A percentile compares a stretch with the other conserved stretches of the same genome.
These are phyloP conservation scores for Crithidia bombi DNA, from an alignment of 208 protist genomes.

Conservation along the genomic window DNA sequence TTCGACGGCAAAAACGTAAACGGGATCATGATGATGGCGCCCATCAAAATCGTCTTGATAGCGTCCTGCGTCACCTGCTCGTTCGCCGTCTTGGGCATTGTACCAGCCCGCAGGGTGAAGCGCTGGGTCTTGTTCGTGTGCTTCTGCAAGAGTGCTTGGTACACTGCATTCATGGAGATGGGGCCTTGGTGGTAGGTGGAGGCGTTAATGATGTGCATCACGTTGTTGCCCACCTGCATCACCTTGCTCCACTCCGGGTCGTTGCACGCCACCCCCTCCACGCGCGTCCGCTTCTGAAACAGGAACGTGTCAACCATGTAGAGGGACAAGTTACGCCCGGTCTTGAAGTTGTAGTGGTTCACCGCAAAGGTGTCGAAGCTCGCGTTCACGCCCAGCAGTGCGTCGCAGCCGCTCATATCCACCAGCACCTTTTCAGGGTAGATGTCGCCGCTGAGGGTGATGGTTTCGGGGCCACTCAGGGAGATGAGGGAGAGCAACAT, in stretches of 20 bases:
- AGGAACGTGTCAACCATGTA: slow-evolving; percentile 39
- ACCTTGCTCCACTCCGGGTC: slow-evolving; percentile 29
- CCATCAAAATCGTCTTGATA: slow-evolving; percentile 31
- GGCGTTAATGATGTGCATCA: slow-evolving; percentile 38
- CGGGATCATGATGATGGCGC: slow-evolving; percentile 61
- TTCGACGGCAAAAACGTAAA: slow-evolving; percentile 74
- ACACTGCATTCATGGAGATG: slow-evolving; percentile 32
- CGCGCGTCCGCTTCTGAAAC: slow-evolving; percentile 14
- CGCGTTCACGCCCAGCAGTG: slow-evolving; percentile 14
- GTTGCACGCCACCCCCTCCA: slow-evolving; percentile 31
- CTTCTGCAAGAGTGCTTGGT: slow-evolving; percentile 28
- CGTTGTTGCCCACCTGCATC: background rate
- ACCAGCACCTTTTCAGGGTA: slow-evolving; percentile 25
- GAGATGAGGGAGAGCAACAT: slow-evolving; percentile 60
- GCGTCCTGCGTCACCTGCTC: slow-evolving; percentile 32
- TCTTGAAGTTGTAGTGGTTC: slow-evolving; percentile 13
- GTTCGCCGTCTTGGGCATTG: slow-evolving; percentile 28
- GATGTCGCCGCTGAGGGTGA: slow-evolving; percentile 30
- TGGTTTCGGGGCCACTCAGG: slow-evolving; percentile 4
- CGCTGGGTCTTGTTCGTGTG: slow-evolving; percentile 1
- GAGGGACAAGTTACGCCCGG: slow-evolving; percentile 22
- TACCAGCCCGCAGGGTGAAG: slow-evolving; percentile 16
- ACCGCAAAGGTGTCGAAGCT: slow-evolving; percentile 30
- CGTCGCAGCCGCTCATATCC: slow-evolving; percentile 39
- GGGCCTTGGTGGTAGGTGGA: slow-evolving; percentile 42